These are phyloP conservation scores for Carex myosuroides DNA, from an alignment of 176 grass and related monocot genomes.

Conservation along the genomic window DNA sequence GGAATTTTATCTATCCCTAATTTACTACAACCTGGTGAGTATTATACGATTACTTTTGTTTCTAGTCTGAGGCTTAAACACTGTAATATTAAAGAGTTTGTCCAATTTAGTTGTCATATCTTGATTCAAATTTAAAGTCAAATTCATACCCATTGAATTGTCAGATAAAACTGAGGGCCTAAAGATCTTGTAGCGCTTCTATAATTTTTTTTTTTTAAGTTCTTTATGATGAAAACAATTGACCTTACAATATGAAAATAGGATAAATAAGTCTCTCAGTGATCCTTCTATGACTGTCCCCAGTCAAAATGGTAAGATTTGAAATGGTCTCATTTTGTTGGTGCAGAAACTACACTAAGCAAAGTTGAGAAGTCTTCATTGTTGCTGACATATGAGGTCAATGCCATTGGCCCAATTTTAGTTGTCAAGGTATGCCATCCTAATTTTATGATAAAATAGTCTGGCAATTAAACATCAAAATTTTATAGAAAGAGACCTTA, in stretches of 20 bases:
- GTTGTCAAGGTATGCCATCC: constrained; percentile 54
- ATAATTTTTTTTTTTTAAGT: background rate
- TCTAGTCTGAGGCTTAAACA: background rate
- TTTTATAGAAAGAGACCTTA: background rate
- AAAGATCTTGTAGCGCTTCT: background rate
- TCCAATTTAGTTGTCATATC: background rate
- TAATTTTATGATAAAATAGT: background rate
- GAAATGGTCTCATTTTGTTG: background rate
- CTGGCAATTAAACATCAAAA: background rate
- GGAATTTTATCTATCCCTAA: constrained; percentile 74
- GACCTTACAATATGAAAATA: background rate
- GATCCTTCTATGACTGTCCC: background rate
- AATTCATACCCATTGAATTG: background rate
- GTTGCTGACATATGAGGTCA: constrained; percentile 71
- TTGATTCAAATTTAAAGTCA: background rate
- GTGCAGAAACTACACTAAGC: constrained; percentile 72
- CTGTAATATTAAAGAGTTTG: background rate
- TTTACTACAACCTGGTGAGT: constrained; percentile 65
- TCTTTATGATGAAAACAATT: background rate
- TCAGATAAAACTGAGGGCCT: background rate
- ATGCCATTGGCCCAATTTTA: constrained; percentile 61
- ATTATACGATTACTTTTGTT: background rate
- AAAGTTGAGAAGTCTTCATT: constrained; percentile 79
- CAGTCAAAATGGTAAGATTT: background rate
- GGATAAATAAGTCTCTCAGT: background rate